phyloP scores from a whole-genome alignment of 2,329 filamentous ascomycete genomes.

The Microcyclospora pomicola region DNA sequence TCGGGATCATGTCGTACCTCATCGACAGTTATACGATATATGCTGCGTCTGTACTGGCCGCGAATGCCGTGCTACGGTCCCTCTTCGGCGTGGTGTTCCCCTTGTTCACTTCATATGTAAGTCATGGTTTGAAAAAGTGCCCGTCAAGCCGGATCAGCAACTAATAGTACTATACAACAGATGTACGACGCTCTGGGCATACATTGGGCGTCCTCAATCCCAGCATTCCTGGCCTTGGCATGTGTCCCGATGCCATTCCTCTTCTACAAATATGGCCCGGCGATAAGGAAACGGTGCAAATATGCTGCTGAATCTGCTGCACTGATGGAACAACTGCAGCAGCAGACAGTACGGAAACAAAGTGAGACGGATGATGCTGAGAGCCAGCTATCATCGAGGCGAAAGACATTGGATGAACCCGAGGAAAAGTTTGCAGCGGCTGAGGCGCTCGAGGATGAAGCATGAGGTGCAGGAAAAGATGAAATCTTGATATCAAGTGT shows the following conservation, averaged over 20 bases:
- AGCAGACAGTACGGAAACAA: too few species aligned
- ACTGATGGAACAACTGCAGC: conserved; percentile 38
- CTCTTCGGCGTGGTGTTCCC: conserved; percentile 67
- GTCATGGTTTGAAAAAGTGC: too few species aligned
- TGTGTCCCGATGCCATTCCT: conserved; percentile 38
- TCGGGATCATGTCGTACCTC: conserved; percentile 49
- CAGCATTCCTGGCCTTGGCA: conserved; percentile 57
- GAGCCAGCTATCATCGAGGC: too few species aligned
- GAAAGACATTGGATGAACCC: too few species aligned
- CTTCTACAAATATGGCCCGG: conserved; percentile 20
- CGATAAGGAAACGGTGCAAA: conserved; percentile 53
- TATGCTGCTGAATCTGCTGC: conserved; percentile 53
- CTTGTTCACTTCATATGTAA: conserved; percentile 51
- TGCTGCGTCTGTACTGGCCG: conserved; percentile 45
- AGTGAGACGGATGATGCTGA: too few species aligned
- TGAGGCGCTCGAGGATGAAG: too few species aligned
- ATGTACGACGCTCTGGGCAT: conserved; percentile 39
- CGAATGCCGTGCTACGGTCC: conserved; percentile 66
- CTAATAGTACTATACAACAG: too few species aligned
- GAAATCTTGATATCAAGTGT: too few species aligned
- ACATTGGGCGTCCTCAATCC: conserved; percentile 62
- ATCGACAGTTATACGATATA: conserved; percentile 60
- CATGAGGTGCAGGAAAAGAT: too few species aligned
- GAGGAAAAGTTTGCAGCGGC: too few species aligned
- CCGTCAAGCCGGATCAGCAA: too few species aligned